These are phyloP conservation scores for Zygosaccharomyces pseudorouxii DNA, from an alignment of 805 yeast genomes.

Conservation along the genomic window DNA sequence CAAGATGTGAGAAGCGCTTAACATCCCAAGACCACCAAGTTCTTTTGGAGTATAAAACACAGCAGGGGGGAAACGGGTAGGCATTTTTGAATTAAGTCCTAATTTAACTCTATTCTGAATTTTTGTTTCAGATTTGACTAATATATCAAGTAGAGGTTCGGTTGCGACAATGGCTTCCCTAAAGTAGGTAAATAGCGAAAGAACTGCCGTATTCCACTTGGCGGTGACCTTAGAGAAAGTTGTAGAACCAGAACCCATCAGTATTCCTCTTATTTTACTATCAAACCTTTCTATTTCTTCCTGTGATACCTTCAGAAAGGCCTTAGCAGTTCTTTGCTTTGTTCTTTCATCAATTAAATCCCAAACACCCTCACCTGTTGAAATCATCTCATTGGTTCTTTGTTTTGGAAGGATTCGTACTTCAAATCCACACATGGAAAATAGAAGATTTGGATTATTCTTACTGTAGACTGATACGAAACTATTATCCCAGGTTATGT, in stretches of 20 bases:
- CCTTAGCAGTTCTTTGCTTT: constrained; percentile 84
- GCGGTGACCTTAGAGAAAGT: constrained; percentile 92
- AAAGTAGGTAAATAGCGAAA: constrained; percentile 81
- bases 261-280: constrained; percentile 77
- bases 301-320: constrained; percentile 75
- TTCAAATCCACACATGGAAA: constrained; percentile 94
- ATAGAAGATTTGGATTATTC: constrained; percentile 83
- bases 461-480: constrained; percentile 84
- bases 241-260: constrained; percentile 94
- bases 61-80: constrained; percentile 97
- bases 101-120: constrained; percentile 91
- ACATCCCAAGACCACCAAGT: constrained; percentile 95
- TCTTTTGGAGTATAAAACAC: constrained; percentile 97
- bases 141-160: constrained; percentile 64
- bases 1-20: constrained; percentile 91
- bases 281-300: constrained; percentile 77
- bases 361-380: constrained; percentile 86
- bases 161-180: constrained; percentile 92
- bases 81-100: constrained; percentile 97
- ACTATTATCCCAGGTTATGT: constrained; percentile 73
- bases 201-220: constrained; percentile 91
- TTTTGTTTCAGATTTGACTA: constrained; percentile 88
- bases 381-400: constrained; percentile 49
- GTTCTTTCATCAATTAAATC: constrained; percentile 65
- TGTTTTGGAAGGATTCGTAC: constrained; percentile 77